Base-by-base conservation (phyloP, 2,329 filamentous ascomycete species). In the Microdochium trichocladiopsis region DNA sequence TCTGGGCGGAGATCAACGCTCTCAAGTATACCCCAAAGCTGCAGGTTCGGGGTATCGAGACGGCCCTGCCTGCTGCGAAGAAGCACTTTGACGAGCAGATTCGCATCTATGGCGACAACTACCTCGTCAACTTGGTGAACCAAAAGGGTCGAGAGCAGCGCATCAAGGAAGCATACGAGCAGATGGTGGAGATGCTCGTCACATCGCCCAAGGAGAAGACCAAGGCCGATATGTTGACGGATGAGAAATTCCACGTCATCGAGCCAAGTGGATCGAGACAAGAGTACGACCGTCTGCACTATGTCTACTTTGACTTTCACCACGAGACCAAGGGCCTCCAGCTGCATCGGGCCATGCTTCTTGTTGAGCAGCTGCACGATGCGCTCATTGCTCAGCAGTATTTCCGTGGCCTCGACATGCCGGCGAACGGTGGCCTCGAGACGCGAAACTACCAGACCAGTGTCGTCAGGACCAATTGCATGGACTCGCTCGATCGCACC, bases 221-320 rank as follows among this genome's bases (percentile, higher is more conserved):
- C 22, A 80, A 90, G 62, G 74, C 80, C 51, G 87, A 93, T 64
- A 66, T 75, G 25, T 68, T 80, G 50, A 88, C 86, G 0, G 76
- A 85, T 37, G 92, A 96, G 65, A 93, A 94, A 67, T 87, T 95
- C 67, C 87, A 85, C 62, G 76, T 86, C 25, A 82, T 96, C 56
- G 88, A 96, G 64, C 76, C 76, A 3, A 83, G 22, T 61, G 72
- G 81, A 47, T 74, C 69, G 36, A 62, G 64, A 51, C 69, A 87
- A 56, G 76, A 84, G 57, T 88, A 88, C 67, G 92, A 96, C 67
- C 86, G 86, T 47, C 74, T 99, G 47, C 93, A 99, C 72, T 99
- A 99, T 69, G 73, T 97, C 61, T 99, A 97, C 74, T 99, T 99
- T 66, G 94, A 99, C 72, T 99, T 95, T 69, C 95, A 99, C 74